These are phyloP conservation scores for Vitis hybrid DNA, from an alignment of 177 flowering plant species.

Conservation along the genomic window DNA sequence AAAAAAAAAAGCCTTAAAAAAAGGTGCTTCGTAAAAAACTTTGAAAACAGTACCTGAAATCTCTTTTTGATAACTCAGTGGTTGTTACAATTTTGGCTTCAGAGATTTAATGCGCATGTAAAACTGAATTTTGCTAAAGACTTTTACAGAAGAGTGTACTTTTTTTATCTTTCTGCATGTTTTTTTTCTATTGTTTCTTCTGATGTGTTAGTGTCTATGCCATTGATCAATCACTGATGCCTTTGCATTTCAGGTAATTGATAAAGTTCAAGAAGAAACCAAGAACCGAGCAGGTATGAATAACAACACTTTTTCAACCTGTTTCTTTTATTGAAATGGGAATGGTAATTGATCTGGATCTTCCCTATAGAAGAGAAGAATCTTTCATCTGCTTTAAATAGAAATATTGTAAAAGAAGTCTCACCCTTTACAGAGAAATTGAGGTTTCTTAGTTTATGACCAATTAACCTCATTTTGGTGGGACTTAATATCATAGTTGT, in stretches of 20 bases:
- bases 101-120: too few relatives aligned
- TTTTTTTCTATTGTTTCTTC: not conserved
- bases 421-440: not conserved
- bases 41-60: not conserved
- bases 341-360: not conserved
- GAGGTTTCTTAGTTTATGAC: not conserved
- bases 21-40: not conserved
- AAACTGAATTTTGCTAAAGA: not conserved
- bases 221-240: constrained; percentile 1
- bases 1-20: not conserved
- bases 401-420: not conserved
- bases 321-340: not conserved
- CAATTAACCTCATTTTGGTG: not conserved
- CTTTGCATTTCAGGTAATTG: constrained; percentile 33
- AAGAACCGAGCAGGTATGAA: constrained; percentile 41
- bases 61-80: not conserved
- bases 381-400: not conserved
- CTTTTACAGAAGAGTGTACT: not conserved
- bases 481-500: too few relatives aligned
- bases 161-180: not conserved
- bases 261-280: constrained; percentile 43
- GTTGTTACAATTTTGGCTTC: not conserved
- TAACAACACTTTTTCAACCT: not conserved
- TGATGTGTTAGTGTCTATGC: not conserved
- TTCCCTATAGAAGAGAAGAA: not conserved